Evolutionary conservation across 78 protist species (phyloP).

Genomic region (Emiliania huxleyi): DNA sequence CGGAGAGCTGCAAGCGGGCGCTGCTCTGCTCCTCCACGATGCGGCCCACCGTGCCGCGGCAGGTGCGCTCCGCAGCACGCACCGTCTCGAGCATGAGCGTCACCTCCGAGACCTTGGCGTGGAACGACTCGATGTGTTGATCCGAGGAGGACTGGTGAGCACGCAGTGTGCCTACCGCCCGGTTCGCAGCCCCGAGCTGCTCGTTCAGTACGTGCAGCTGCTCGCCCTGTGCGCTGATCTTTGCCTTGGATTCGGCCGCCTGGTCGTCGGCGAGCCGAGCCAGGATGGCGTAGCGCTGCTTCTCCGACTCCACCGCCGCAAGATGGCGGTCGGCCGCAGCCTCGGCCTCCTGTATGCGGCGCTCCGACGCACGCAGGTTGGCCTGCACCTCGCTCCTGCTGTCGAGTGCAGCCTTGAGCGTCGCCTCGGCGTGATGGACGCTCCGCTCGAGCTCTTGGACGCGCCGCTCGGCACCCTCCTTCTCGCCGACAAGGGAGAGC

Average conservation of each 20-base stretch:
- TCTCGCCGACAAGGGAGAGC: not conserved
- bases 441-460: not conserved
- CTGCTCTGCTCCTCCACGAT: not conserved
- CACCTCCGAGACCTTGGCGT: not conserved
- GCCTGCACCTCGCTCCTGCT: not conserved
- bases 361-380: not conserved
- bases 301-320: not conserved
- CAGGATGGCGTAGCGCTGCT: not conserved
- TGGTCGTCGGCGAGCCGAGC: not conserved
- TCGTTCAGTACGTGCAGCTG: not conserved
- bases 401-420: not conserved
- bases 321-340: not conserved
- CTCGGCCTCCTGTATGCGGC: not conserved
- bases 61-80: not conserved
- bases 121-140: not conserved
- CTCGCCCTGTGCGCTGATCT: not conserved
- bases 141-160: not conserved
- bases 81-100: not conserved
- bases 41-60: not conserved
- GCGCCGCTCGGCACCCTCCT: not conserved
- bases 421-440: not conserved
- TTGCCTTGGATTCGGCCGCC: not conserved
- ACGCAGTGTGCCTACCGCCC: not conserved
- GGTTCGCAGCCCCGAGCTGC: not conserved
- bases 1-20: not conserved